A percentile compares a stretch with the other conserved stretches of the same genome.
Evolutionary conservation across 2,329 filamentous ascomycete species (phyloP).

Genomic region (Hymenotorrendiella dingleyae): DNA sequence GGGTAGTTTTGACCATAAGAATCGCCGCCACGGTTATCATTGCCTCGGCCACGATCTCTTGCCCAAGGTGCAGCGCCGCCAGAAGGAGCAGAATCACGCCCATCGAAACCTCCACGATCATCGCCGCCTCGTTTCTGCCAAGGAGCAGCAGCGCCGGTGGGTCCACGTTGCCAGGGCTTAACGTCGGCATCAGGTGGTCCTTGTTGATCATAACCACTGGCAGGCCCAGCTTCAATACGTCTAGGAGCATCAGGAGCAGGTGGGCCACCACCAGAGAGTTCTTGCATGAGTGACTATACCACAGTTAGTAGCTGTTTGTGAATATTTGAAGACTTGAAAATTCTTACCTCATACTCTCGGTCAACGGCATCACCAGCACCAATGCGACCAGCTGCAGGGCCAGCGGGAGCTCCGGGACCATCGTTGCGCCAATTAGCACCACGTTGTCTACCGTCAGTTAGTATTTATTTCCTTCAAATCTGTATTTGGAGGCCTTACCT

Average conservation of each 20-base stretch:
- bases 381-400: constrained; percentile 56
- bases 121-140: constrained; percentile 52
- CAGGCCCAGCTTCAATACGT: constrained; percentile 79
- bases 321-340: constrained; percentile 11
- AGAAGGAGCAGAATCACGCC: constrained; percentile 28
- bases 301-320: constrained; percentile 31
- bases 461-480: constrained; percentile 3
- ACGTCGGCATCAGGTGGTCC: constrained; percentile 44
- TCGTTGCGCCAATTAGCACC: constrained; percentile 90
- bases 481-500: constrained; percentile 36
- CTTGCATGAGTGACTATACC: constrained; percentile 87
- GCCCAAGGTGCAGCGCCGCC: constrained; percentile 55
- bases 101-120: constrained; percentile 36
- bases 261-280: constrained; percentile 71
- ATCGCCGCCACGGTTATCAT: constrained; percentile 40
- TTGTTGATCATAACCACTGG: constrained; percentile 49
- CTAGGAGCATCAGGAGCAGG: constrained; percentile 56
- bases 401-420: constrained; percentile 41
- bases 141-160: constrained; percentile 76
- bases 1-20: constrained; percentile 43
- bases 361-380: constrained; percentile 78
- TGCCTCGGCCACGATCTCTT: constrained; percentile 45
- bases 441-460: constrained; percentile 49
- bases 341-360: constrained; percentile 84
- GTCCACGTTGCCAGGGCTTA: constrained; percentile 85